phyloP scores from a whole-genome alignment of 306 rosid species.

The Fragaria iinumae region DNA sequence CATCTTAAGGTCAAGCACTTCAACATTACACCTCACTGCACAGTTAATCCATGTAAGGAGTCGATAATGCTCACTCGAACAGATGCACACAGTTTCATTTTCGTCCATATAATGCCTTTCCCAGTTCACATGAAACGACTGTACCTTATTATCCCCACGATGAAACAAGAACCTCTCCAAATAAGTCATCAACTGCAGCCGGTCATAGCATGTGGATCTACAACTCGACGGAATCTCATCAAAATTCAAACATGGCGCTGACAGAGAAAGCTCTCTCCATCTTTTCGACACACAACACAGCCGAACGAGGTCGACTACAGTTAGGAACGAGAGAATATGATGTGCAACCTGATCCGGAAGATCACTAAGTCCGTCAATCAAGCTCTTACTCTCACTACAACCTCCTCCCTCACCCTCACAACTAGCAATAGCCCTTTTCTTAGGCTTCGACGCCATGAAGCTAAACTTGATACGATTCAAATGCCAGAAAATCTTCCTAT shows the following conservation, averaged over 20 bases:
- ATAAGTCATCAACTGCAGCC: neutral
- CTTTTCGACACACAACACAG: conserved; percentile 9
- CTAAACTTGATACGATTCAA: neutral
- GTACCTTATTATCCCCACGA: neutral
- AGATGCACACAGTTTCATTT: neutral
- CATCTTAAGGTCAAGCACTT: neutral
- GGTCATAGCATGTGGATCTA: neutral
- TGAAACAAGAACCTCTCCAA: neutral
- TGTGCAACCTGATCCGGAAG: neutral
- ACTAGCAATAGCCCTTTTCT: neutral
- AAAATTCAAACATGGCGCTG: neutral
- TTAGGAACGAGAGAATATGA: conserved; percentile 3
- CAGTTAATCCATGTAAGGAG: neutral
- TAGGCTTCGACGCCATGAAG: neutral
- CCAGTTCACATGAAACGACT: neutral
- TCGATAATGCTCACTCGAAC: neutral
- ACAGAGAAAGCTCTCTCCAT: conserved; percentile 3
- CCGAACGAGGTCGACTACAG: neutral
- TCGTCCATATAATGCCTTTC: neutral
- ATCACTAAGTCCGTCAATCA: neutral
- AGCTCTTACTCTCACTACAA: neutral
- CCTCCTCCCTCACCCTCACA: neutral
- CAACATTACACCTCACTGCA: conserved; percentile 4
- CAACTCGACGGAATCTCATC: neutral
- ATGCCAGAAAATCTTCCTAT: neutral